phyloP scores from a whole-genome alignment of 768 basidiomycete genomes.

The Boletus tylopilopsis region DNA sequence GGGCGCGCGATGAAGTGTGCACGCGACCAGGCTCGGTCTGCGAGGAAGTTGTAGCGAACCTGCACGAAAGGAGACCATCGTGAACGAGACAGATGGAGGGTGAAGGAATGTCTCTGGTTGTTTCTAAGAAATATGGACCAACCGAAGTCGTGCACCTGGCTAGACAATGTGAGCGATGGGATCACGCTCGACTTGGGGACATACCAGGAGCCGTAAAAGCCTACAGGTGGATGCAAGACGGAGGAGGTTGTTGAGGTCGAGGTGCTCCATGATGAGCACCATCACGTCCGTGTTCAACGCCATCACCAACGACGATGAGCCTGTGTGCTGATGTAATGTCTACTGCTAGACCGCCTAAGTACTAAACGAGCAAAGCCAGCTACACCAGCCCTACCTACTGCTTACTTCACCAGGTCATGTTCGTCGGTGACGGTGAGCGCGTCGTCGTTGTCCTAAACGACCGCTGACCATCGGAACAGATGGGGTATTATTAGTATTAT shows the following conservation, averaged over 20 bases:
- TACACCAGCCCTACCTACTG: no score
- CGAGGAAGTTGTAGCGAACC: constrained; percentile 48
- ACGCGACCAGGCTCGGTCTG: constrained; percentile 52
- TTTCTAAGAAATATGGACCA: constrained; percentile 51
- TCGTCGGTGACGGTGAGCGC: constrained; percentile 86
- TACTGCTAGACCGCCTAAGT: no score
- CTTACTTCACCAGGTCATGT: no score
- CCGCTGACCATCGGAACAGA: constrained; percentile 45
- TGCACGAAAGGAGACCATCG: constrained; percentile 43
- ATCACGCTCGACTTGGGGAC: background rate
- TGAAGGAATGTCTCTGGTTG: constrained; percentile 53
- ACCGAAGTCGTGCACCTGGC: constrained; percentile 57
- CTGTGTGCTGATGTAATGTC: constrained; percentile 21
- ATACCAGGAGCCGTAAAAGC: constrained; percentile 38
- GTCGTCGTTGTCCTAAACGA: constrained; percentile 1
- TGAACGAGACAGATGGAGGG: constrained; percentile 41
- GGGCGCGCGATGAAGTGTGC: constrained; percentile 59
- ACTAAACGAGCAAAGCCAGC: no score
- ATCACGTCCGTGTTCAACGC: constrained; percentile 53
- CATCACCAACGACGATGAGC: background rate
- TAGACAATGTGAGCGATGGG: constrained; percentile 1
- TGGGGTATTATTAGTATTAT: constrained; percentile 97
- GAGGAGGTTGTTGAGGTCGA: constrained; percentile 42
- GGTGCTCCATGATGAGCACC: constrained; percentile 46
- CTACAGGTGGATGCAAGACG: constrained; percentile 29